Evolutionary conservation across 495 filamentous ascomycete genomes (phyloP).

Genomic region (Talaromyces proteolyticus): DNA sequence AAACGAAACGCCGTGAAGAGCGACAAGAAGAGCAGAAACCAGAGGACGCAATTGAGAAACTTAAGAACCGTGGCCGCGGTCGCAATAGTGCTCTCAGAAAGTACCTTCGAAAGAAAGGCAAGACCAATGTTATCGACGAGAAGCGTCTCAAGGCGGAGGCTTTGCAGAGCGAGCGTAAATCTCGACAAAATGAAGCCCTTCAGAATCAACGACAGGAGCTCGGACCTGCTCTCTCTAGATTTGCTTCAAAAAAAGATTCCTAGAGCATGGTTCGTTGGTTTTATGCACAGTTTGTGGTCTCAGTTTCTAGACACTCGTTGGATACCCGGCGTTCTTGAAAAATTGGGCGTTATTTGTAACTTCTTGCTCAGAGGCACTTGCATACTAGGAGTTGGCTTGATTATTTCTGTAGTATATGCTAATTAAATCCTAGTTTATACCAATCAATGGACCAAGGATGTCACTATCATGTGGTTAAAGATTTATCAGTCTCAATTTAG

Average conservation of each 20-base stretch:
- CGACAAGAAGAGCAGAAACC: constrained; percentile 69
- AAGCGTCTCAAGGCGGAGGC: constrained; percentile 62
- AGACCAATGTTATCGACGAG: constrained; percentile 90
- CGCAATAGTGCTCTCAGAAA: constrained; percentile 85
- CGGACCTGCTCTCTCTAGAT: constrained; percentile 67
- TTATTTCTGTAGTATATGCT: no score
- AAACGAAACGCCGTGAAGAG: constrained; percentile 65
- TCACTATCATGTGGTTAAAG: no score
- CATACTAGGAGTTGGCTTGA: no score
- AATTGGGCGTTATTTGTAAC: no score
- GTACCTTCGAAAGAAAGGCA: constrained; percentile 82
- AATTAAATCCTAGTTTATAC: no score
- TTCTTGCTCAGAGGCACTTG: no score
- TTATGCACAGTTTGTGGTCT: neutral
- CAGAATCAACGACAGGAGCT: constrained; percentile 55
- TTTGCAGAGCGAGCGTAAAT: constrained; percentile 56
- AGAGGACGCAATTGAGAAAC: constrained; percentile 61
- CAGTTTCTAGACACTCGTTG: no score
- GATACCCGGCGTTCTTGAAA: no score
- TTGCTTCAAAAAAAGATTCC: constrained; percentile 49
- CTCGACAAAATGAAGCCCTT: constrained; percentile 57
- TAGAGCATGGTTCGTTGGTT: constrained; percentile 12
- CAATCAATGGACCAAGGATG: no score
- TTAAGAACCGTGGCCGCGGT: constrained; percentile 76
- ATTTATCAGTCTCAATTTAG: no score